phyloP scores from a whole-genome alignment of 495 filamentous ascomycete genomes.

The Hypoxylon intermedium region DNA sequence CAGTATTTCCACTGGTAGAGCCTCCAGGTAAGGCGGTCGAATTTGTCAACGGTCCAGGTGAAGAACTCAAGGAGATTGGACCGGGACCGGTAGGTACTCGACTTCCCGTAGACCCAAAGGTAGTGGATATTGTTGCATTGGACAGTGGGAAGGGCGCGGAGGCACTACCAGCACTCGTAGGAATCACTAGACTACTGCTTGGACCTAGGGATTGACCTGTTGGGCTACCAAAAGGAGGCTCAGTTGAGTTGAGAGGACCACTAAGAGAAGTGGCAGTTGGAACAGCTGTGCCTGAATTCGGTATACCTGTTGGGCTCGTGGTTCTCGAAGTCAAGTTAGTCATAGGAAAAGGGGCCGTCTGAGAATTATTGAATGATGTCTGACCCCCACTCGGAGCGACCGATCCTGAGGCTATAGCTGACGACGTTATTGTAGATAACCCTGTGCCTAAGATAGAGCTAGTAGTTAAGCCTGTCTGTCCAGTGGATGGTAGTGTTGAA shows the following conservation, averaged over 20 bases:
- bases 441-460: slow-evolving; percentile 4
- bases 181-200: not conserved
- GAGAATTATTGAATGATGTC: slow-evolving; percentile 9
- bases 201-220: slow-evolving; percentile 8
- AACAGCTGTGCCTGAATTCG: slow-evolving; percentile 8
- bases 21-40: slow-evolving; percentile 6
- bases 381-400: not conserved
- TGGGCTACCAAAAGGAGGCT: not conserved
- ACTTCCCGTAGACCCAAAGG: slow-evolving; percentile 14
- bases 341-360: slow-evolving; percentile 25
- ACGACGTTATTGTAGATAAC: not conserved
- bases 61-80: slow-evolving; percentile 17
- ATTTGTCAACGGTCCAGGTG: slow-evolving; percentile 3
- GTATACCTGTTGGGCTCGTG: slow-evolving; percentile 10
- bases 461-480: slow-evolving; percentile 18
- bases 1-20: not conserved
- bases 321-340: slow-evolving; percentile 19
- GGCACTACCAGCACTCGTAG: slow-evolving; percentile 10
- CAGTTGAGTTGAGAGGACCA: slow-evolving; percentile 3
- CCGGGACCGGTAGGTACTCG: slow-evolving; percentile 21
- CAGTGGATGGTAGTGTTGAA: slow-evolving; percentile 24
- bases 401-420: not conserved
- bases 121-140: slow-evolving; percentile 29
- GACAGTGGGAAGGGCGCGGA: slow-evolving; percentile 33
- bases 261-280: slow-evolving; percentile 6